Evolutionary conservation across 176 grass and related monocot genomes (phyloP), one percentile per base, ranked within the genome.

Genomic region (Cenchrus americanus): DNA sequence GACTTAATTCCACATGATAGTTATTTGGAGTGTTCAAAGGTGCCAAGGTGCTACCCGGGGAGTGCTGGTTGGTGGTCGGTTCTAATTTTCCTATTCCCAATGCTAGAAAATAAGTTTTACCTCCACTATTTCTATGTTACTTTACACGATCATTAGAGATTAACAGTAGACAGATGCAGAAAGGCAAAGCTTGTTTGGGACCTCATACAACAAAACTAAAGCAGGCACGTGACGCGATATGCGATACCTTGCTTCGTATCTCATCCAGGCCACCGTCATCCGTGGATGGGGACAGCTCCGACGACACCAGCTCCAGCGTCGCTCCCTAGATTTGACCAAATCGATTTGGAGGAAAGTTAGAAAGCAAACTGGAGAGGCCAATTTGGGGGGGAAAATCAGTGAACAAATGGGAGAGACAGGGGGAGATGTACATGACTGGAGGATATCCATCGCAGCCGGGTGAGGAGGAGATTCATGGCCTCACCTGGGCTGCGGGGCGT

Each of bases 211-310:
- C 19, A 6, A 6, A 21, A 8, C 5, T 58, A n/a, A 48, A 43
- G 48, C 8, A 62, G 9, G 64, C 64, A 82, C 5, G 37, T 71
- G 68, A 15, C 10, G 44, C 76, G 62, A 15, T 61, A 3, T 14
- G 47, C 77, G 21, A 49, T 82, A 89, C 88, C 88, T 90, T 90
- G 88, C 84, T 68, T 4, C 83, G 67, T 60, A 90, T 37, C 40
- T 79, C 88, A 21, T 78, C 79, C 4, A 73, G 42, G 41, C 67
- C 51, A 32, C 6, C 73, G 15, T 13, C 42, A 44, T 73, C 88
- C 66, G 71, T 73, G 4, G 73, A 55, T 7, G 13, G 21, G 7
- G 70, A 73, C 44, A 9, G 13, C 5, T 26, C 77, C 8, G 62
- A 80, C n/a, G 78, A 40, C 66, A 65, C 79, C 15, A 30, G 59